Evolutionary conservation across 2,329 filamentous ascomycete genomes (phyloP).

Genomic region (Neoarthrinium moseri): DNA sequence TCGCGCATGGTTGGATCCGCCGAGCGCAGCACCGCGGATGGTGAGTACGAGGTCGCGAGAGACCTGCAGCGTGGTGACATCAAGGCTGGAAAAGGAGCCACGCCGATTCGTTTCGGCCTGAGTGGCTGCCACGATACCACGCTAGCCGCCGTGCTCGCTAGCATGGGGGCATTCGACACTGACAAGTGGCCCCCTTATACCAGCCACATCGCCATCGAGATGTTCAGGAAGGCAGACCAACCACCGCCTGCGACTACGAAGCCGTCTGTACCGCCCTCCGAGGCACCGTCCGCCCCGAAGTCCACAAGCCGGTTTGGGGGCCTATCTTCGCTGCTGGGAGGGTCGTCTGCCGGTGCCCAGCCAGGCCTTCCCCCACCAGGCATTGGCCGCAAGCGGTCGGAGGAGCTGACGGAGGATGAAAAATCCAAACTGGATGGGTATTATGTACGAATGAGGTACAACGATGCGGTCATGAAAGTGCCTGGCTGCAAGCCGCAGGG

Average conservation of each 20-base stretch:
- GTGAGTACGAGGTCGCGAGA: constrained; percentile 46
- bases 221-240: constrained; percentile 63
- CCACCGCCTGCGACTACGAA: constrained; percentile 11
- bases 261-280: constrained; percentile 13
- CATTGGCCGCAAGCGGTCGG: constrained; percentile 60
- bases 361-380: constrained; percentile 34
- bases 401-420: constrained; percentile 56
- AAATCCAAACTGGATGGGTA: constrained; percentile 66
- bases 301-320: constrained; percentile 29
- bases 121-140: constrained; percentile 94
- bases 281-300: constrained; percentile 4
- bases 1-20: constrained; percentile 69
- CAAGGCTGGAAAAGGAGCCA: constrained; percentile 33
- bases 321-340: constrained; percentile 25
- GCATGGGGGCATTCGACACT: constrained; percentile 73
- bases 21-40: constrained; percentile 55
- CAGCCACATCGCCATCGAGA: constrained; percentile 85
- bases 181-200: constrained; percentile 90
- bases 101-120: constrained; percentile 69
- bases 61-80: constrained; percentile 22
- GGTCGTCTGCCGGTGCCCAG: constrained; percentile 14
- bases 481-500: constrained; percentile 76
- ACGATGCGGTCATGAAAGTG: constrained; percentile 77
- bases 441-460: constrained; percentile 89
- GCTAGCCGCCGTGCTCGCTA: constrained; percentile 73